Conservation (phyloP, 192 early-diverging fungal genomes). For the Podila verticillata region DNA sequence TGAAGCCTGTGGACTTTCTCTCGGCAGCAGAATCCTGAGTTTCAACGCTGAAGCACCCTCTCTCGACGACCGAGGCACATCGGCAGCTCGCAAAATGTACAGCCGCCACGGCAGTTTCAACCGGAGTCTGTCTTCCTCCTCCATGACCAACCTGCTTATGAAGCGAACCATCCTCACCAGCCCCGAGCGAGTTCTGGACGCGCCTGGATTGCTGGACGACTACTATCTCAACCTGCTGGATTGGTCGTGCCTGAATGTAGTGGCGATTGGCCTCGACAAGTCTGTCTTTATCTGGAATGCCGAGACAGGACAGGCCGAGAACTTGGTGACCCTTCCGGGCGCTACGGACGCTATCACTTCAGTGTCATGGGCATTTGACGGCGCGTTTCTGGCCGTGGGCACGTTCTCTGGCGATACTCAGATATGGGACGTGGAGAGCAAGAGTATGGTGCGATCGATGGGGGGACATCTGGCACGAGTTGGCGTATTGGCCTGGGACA, state of each 20-base stretch:
- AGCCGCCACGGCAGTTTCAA: constrained; percentile 56
- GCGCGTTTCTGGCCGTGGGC: constrained; percentile 75
- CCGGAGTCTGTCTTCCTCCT: constrained; percentile 24
- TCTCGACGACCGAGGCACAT: constrained; percentile 46
- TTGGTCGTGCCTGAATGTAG: constrained; percentile 83
- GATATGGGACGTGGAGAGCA: constrained; percentile 89
- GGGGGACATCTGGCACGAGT: constrained; percentile 81
- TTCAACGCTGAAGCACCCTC: constrained; percentile 83
- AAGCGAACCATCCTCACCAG: constrained; percentile 80
- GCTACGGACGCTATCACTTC: constrained; percentile 72
- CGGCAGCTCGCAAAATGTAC: constrained; percentile 61
- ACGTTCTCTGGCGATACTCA: constrained; percentile 82
- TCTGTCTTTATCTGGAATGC: constrained; percentile 95
- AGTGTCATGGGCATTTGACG: constrained; percentile 80
- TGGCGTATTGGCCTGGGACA: constrained; percentile 88
- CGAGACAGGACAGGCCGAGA: constrained; percentile 67
- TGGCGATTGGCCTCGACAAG: constrained; percentile 88
- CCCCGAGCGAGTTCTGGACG: constrained; percentile 89
- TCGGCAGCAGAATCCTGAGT: constrained; percentile 82
- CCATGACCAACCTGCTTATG: constrained; percentile 24
- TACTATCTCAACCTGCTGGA: constrained; percentile 96
- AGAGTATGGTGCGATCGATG: constrained; percentile 84
- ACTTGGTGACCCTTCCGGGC: constrained; percentile 20
- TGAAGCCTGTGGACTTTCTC: constrained; percentile 78
- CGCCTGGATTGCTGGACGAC: constrained; percentile 89